Evolutionary conservation across 176 grass and related monocot species (phyloP), one percentile per base, ranked within the genome.

Genomic region (Musa troglodytarum): DNA sequence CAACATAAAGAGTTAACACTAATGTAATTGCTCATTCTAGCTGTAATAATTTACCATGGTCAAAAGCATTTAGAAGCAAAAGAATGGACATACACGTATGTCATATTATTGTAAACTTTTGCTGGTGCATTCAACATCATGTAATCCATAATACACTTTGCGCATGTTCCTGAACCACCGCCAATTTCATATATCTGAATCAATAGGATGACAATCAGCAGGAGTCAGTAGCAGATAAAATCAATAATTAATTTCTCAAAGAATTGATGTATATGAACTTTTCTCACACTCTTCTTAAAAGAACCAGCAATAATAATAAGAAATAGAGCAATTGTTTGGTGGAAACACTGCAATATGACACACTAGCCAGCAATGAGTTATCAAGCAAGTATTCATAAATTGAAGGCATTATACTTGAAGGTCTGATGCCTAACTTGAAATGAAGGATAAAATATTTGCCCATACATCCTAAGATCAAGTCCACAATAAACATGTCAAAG

Each of bases 151-250:
- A 98, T 81, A 68, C 90, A 87, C 76, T 98, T 98, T 63, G 95
- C 95, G 81, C 95, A 93, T 81, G 90, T 93, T 50, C 95, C 90
- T 56, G 95, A 98, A 78, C 95, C 95, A 78, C 95, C 95, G 79
- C 90, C 90, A 70, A 98, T 91, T 87, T 93, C 90, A 76, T 87
- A 91, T 81, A 98, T 98, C 95, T 98, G 88, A 83, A 68, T 53
- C 28, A 78, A 81, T 75, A 66, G 21, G 21, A 86, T 53, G 54
- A 43, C 74, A 34, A 50, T 34, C n/a, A 52, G 69, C 50, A 43
- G 13, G 56, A 28, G 34, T 43, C 20, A 28, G 49, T 29, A 74
- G 29, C 49, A 51, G 8, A 20, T n/a, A 50, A 16, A 50, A 49
- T 14, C 10, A 51, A 29, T 9, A 50, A 70, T 8, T 34, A 34